Base-by-base conservation (phyloP, 768 basidiomycete genomes). In the Lactarius deliciosus region DNA sequence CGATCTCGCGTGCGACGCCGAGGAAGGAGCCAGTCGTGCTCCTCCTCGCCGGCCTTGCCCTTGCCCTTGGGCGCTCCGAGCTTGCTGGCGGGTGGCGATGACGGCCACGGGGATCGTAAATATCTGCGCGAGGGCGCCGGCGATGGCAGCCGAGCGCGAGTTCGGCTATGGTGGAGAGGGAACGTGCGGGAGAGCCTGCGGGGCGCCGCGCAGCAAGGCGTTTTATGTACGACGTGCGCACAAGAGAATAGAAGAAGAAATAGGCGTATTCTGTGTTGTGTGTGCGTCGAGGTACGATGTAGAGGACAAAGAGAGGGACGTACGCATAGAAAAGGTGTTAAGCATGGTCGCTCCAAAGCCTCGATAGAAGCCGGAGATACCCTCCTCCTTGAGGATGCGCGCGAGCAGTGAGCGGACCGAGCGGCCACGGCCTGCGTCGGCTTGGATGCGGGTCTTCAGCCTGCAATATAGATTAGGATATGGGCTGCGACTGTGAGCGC, bases 81-180 rank as follows among this genome's bases (percentile, higher is more conserved):
- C 78, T 99, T 99, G 97, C 77, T 99, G 97, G 16, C 97, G 86
- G 5, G 96, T 98, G 18, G 97, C 97, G 73, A 99, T 97, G 60
- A 98, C 96, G 8, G 94, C 86, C 16, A 98, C 96, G 11, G 97
- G 97, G 71, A 98, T 97, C 25, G 97, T 99, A 79, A 98, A 98
- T 64, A 98, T 89, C 76, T 98, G 97, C 5, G 96, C 96, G 20
- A 98, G 85, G 0, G 88, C 96, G 3, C 96, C 97, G 1, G 97
- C 97, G 15, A 91, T 73, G 2, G 97, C 97, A 13, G n/a, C 97
- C 96, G 20, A 99, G 82, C 22, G 90, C 74, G 5, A 99, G 83
- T 75, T 99, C 97, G 34, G 87, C 86, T 3, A 82, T 85, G 10
- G 89, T 93, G 6, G 87, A 91, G 6, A 94, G 78, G 4, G 84